Evolutionary conservation across 2,329 filamentous ascomycete species (phyloP), one percentile per base, ranked within the genome.

Genomic region (Trichoderma simmonsii): DNA sequence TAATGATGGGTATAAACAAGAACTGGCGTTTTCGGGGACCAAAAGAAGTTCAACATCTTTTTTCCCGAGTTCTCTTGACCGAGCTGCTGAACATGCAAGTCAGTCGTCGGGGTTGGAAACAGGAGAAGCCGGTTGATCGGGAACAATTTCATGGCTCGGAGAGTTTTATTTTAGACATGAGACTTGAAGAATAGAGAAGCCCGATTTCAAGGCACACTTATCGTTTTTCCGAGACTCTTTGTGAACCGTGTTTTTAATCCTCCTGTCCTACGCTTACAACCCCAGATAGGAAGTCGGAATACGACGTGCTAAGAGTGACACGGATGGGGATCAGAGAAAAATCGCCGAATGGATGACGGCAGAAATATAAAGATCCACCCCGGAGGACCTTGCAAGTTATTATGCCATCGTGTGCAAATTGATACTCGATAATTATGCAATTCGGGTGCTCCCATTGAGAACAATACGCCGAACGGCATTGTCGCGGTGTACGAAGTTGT

Each of bases 1-100:
- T 78, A 77, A 76, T 75, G 75, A 76, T 75, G 76, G 77, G 77
- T 78, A 79, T 74, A 77, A 73, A 75, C 75, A 77, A 76, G 76
- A 78, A 77, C 77, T 80, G 81, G 82, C 81, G 81, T 83, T 83
- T 79, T 79, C 74, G 80, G 81, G 79, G 83, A 82, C 80, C 78
- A 73, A 81, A 84, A 83, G 82, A 83, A 83, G 74, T 84, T 84
- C 83, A 84, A 84, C 83, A 83, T 84, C 81, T 84, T 84, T 83
- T 79, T 76, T 81, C 81, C 81, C 80, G 75, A 39, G n/a, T 79
- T 82, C 82, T 79, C 81, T 81, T 80, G 80, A 81, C 81, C 80
- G 77, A 82, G 77, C 80, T 69, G 66, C 66, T 80, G 73, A 63
- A 70, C 59, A 75, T 81, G 80, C 80, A 81, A 73, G 78, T 78